Percentiles rank a stretch among this genome's conserved stretches.
These are phyloP conservation scores for Aureobasidium sp. DNA, from an alignment of 2,329 filamentous ascomycete species.

Conservation along the genomic window DNA sequence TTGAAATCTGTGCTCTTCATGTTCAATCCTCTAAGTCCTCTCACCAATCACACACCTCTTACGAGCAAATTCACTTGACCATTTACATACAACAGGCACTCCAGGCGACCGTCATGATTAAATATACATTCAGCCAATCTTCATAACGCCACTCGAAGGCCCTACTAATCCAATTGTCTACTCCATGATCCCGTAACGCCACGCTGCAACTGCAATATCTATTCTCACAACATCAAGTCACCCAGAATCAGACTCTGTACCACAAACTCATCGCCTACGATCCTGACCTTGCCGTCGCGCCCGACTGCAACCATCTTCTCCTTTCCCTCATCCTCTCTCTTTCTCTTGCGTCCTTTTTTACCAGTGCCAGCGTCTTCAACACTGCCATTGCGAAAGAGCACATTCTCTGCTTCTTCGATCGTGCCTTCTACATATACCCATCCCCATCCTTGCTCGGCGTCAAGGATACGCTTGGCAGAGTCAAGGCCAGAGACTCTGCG, in stretches of 20 bases:
- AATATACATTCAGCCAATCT: background rate
- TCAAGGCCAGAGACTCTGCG: slow-evolving; percentile 58
- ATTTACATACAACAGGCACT: no score
- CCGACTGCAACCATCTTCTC: slow-evolving; percentile 26
- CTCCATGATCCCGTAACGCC: background rate
- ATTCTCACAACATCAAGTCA: slow-evolving; percentile 57
- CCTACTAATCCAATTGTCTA: background rate
- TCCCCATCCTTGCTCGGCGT: slow-evolving; percentile 55
- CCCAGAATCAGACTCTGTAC: slow-evolving; percentile 90
- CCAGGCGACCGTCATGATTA: background rate
- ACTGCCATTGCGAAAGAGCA: slow-evolving; percentile 36
- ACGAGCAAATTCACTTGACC: no score
- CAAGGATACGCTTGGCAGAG: slow-evolving; percentile 56
- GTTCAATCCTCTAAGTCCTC: no score
- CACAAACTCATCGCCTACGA: slow-evolving; percentile 79
- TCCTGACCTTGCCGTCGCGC: slow-evolving; percentile 48
- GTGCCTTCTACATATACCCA: slow-evolving; percentile 66
- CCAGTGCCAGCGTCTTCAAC: background rate
- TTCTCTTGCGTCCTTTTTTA: slow-evolving; percentile 6
- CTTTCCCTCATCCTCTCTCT: slow-evolving; percentile 24
- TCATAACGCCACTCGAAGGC: background rate
- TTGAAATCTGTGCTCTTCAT: background rate
- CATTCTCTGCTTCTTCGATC: slow-evolving; percentile 47
- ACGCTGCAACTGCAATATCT: background rate
- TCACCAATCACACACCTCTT: no score